These are phyloP conservation scores for Hanseniaspora guilliermondii DNA, from an alignment of 805 yeast genomes.

Conservation along the genomic window DNA sequence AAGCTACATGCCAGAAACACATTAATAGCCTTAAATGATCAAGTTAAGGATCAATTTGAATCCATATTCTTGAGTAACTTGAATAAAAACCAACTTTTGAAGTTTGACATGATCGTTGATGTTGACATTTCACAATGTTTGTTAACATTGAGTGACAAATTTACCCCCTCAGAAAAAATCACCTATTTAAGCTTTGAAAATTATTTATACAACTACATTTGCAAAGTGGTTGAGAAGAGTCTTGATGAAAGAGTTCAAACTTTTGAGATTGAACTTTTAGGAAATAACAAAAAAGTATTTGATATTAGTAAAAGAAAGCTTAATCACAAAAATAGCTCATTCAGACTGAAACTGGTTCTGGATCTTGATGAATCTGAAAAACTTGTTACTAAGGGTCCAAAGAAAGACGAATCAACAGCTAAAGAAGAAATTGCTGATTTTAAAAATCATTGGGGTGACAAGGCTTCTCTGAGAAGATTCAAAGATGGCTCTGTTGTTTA, in stretches of 20 bases:
- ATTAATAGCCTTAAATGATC: constrained; percentile 56
- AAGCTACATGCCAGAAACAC: constrained; percentile 60
- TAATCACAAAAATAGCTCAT: constrained; percentile 24
- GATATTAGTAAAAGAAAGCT: constrained; percentile 39
- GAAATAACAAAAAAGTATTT: constrained; percentile 19
- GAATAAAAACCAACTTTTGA: constrained; percentile 37
- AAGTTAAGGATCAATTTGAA: constrained; percentile 71
- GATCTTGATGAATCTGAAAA: constrained; percentile 67
- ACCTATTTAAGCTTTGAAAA: constrained; percentile 59
- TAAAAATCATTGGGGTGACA: constrained; percentile 79
- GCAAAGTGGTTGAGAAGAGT: constrained; percentile 44
- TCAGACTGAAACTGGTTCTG: constrained; percentile 52
- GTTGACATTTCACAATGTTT: constrained; percentile 35
- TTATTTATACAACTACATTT: constrained; percentile 48
- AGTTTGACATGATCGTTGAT: constrained; percentile 47
- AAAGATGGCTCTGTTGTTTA: constrained; percentile 85
- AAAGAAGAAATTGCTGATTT: constrained; percentile 49
- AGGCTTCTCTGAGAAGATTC: constrained; percentile 76
- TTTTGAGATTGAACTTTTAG: constrained; percentile 25
- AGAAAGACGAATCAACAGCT: constrained; percentile 34
- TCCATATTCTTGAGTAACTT: constrained; percentile 57
- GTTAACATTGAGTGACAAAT: constrained; percentile 31
- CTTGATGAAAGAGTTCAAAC: constrained; percentile 37
- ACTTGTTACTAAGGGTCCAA: constrained; percentile 78
- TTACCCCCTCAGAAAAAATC: constrained; percentile 60